Conservation (phyloP, 2,329 filamentous ascomycete species). For the Dactylella cylindrospora region DNA sequence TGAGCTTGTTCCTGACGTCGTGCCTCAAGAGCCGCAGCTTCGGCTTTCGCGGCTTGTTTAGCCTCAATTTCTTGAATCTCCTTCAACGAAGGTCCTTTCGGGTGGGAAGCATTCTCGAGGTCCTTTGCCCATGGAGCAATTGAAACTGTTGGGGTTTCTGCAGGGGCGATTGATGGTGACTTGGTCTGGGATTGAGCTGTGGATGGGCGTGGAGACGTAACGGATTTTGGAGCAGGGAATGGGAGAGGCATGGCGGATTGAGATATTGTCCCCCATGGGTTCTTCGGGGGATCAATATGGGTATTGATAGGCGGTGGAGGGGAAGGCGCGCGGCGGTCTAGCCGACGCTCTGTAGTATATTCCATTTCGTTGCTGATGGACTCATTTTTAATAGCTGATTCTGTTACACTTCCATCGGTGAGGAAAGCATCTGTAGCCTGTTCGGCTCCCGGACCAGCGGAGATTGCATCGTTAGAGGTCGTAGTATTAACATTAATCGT, state of each 20-base stretch:
- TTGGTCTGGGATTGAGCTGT: slow-evolving; percentile 34
- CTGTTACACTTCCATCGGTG: slow-evolving; percentile 35
- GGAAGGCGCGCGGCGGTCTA: background rate
- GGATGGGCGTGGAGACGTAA: slow-evolving; percentile 34
- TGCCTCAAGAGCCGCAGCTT: slow-evolving; percentile 80
- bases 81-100: slow-evolving; percentile 86
- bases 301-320: background rate
- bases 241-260: slow-evolving; percentile 38
- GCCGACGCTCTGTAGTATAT: slow-evolving; percentile 10
- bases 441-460: slow-evolving; percentile 33
- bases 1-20: slow-evolving; percentile 64
- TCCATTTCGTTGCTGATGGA: slow-evolving; percentile 28
- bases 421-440: slow-evolving; percentile 32
- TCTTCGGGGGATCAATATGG: slow-evolving; percentile 22
- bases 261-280: slow-evolving; percentile 22
- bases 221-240: slow-evolving; percentile 30
- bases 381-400: slow-evolving; percentile 34
- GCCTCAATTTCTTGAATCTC: slow-evolving; percentile 97
- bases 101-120: slow-evolving; percentile 63
- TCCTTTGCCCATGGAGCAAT: slow-evolving; percentile 96
- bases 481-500: slow-evolving; percentile 9
- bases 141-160: slow-evolving; percentile 67
- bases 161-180: slow-evolving; percentile 49
- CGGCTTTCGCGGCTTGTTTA: slow-evolving; percentile 83
- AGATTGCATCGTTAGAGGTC: slow-evolving; percentile 13